Conservation (phyloP, 2,329 filamentous ascomycete genomes). For the Thelonectria olida region DNA sequence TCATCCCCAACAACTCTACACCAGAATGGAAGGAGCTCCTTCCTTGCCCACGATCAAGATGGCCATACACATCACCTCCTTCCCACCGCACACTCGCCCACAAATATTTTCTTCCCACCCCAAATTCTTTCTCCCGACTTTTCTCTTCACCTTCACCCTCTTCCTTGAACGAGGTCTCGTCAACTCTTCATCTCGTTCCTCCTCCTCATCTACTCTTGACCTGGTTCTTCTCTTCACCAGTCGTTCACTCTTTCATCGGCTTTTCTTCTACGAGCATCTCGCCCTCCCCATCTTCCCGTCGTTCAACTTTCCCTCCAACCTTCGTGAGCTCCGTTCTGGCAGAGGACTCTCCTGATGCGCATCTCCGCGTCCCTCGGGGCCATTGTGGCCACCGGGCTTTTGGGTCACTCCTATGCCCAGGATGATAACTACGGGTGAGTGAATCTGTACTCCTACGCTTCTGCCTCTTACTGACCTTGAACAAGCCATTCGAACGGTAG, state of each 20-base stretch:
- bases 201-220: constrained; percentile 27
- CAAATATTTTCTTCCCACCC: constrained; percentile 20
- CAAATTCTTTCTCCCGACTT: constrained; percentile 22
- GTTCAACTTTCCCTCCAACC: not conserved
- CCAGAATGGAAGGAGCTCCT: constrained; percentile 32
- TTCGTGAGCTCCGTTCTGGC: not conserved
- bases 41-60: constrained; percentile 14
- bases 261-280: not conserved
- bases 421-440: constrained; percentile 47
- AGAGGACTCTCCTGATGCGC: constrained; percentile 48
- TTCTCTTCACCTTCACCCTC: constrained; percentile 28
- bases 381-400: constrained; percentile 47
- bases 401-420: constrained; percentile 45
- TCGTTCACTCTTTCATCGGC: constrained; percentile 18
- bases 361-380: constrained; percentile 45
- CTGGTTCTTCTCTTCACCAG: constrained; percentile 13
- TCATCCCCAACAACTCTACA: constrained; percentile 30
- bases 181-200: constrained; percentile 27
- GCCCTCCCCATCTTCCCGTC: not conserved
- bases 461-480: constrained; percentile 17
- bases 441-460: not conserved
- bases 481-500: constrained; percentile 24
- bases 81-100: not conserved
- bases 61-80: constrained; percentile 17
- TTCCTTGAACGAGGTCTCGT: constrained; percentile 20